These are phyloP conservation scores for Prunus persica DNA, from an alignment of 306 rosid genomes.

Conservation along the genomic window Prunus_persica_NCBIv2 NC_034010.1:22034001-22034500, in stretches of 20 bases:
- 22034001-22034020: slow-evolving; percentile 98
- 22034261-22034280: slow-evolving; percentile 98
- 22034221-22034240: slow-evolving; percentile 18
- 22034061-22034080: slow-evolving; percentile 78
- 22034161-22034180: slow-evolving; percentile 16
- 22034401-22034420: slow-evolving; percentile 69
- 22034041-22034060: slow-evolving; percentile 92
- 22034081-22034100: slow-evolving; percentile 80
- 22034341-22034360: slow-evolving; percentile 89
- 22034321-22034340: slow-evolving; percentile 99
- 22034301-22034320: slow-evolving; percentile 97
- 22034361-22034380: slow-evolving; percentile 57
- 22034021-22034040: slow-evolving; percentile 83
- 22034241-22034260: slow-evolving; percentile 50
- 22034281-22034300: slow-evolving; percentile 99
- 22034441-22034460: slow-evolving; percentile 12
- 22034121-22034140: slow-evolving; percentile 46
- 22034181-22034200: slow-evolving; percentile 5
- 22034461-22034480: slow-evolving; percentile 30
- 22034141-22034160: slow-evolving; percentile 20
- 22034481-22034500: slow-evolving; percentile 44
- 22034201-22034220: slow-evolving; percentile 4
- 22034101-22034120: slow-evolving; percentile 79
- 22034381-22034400: slow-evolving; percentile 50
- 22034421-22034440: slow-evolving; percentile 55